Conservation (phyloP, 2,329 filamentous ascomycete genomes). For the Talaromyces atroroseus region DNA sequence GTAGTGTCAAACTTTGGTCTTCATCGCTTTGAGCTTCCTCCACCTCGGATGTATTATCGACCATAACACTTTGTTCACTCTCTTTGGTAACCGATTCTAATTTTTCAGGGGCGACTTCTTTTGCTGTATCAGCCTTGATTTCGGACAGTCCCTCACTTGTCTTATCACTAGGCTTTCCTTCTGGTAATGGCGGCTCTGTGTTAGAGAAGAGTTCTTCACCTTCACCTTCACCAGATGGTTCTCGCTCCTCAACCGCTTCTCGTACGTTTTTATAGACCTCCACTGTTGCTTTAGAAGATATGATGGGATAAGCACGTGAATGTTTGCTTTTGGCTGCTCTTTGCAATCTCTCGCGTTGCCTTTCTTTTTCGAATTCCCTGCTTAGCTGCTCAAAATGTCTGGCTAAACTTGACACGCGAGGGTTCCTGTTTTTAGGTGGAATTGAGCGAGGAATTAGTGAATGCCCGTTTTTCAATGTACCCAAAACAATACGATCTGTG, state of each 20-base stretch:
- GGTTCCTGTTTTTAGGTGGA: constrained; percentile 61
- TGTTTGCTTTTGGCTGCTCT: constrained; percentile 68
- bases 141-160: constrained; percentile 24
- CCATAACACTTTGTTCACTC: constrained; percentile 37
- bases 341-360: constrained; percentile 76
- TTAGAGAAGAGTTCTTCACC: constrained; percentile 41
- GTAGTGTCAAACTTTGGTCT: constrained; percentile 64
- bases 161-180: constrained; percentile 21
- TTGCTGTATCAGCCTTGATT: constrained; percentile 23
- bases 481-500: constrained; percentile 64
- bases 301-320: constrained; percentile 79
- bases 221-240: constrained; percentile 60
- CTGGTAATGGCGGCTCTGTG: constrained; percentile 24
- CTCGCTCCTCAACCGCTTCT: constrained; percentile 80
- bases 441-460: constrained; percentile 89
- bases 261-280: constrained; percentile 93
- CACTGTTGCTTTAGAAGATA: constrained; percentile 90
- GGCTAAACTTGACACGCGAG: constrained; percentile 84
- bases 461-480: constrained; percentile 55
- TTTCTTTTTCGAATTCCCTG: constrained; percentile 92
- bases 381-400: constrained; percentile 96
- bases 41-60: constrained; percentile 56
- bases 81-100: constrained; percentile 39
- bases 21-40: constrained; percentile 66
- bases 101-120: constrained; percentile 31